Conservation (phyloP, 2,329 filamentous ascomycete genomes). For the Colletotrichum sp. region DNA sequence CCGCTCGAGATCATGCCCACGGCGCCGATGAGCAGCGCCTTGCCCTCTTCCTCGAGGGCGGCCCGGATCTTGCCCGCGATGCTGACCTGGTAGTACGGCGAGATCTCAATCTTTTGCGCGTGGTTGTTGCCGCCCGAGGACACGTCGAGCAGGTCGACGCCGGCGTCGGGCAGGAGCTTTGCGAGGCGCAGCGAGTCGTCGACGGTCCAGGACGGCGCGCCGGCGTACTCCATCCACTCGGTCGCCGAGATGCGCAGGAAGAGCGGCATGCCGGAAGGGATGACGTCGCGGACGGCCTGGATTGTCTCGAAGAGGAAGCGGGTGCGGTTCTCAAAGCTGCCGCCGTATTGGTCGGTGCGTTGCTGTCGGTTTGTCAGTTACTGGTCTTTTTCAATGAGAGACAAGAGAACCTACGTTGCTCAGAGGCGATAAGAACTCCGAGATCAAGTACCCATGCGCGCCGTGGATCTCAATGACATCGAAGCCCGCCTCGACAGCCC, state of each 20-base stretch:
- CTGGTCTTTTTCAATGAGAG: background rate
- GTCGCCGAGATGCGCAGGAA: constrained; percentile 66
- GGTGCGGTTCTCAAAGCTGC: constrained; percentile 69
- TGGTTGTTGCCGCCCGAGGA: constrained; percentile 76
- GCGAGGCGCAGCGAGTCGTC: constrained; percentile 72
- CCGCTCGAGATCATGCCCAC: constrained; percentile 78
- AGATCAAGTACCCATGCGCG: constrained; percentile 71
- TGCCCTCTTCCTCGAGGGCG: constrained; percentile 55
- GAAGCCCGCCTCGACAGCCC: constrained; percentile 72
- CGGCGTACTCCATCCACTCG: constrained; percentile 63
- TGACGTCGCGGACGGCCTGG: constrained; percentile 52
- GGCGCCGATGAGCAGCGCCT: constrained; percentile 68
- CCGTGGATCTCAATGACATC: constrained; percentile 76
- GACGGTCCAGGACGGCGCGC: constrained; percentile 66
- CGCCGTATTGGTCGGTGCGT: constrained; percentile 70
- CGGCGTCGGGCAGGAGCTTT: constrained; percentile 70
- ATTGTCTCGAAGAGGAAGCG: constrained; percentile 63
- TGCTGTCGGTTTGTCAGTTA: constrained; percentile 33
- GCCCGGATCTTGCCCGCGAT: constrained; percentile 76
- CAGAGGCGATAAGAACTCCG: constrained; percentile 67
- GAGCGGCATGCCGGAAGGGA: constrained; percentile 60
- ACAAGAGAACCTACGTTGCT: constrained; percentile 49
- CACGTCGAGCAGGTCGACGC: constrained; percentile 85
- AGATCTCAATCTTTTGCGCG: constrained; percentile 62
- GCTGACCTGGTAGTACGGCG: constrained; percentile 75